Base-by-base conservation (phyloP, 1,284 basidiomycete species). In the Boletus hoseneyae region DNA sequence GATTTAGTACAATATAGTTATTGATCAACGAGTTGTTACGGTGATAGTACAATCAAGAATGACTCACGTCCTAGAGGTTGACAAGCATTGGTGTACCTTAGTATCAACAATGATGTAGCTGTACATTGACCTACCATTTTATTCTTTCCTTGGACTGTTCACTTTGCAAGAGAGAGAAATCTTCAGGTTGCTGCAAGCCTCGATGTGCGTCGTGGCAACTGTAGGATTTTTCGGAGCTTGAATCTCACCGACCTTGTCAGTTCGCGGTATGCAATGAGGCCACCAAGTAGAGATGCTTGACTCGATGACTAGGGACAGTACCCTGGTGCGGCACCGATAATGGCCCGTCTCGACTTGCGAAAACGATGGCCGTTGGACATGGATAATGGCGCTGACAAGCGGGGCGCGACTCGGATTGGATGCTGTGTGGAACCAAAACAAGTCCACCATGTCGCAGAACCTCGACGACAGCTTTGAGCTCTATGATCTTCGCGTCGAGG, bases 401-500 rank as follows among this genome's bases (percentile, higher is more conserved):
- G 56, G 25, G 35, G 36, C 12, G 18, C 57, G 32, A 21, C 21
- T 5, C 21, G n/a, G n/a, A n/a, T n/a, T n/a, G n/a, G n/a, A n/a
- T n/a, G n/a, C n/a, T n/a, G n/a, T n/a, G n/a, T n/a, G n/a, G n/a
- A n/a, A n/a, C n/a, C n/a, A n/a, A n/a, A n/a, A n/a, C n/a, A n/a
- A n/a, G n/a, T n/a, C 21, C 5, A 21, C 29, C 29, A 39, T 63
- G 58, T 12, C 53, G 12, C 48, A 49, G 34, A 35, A 23, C 21
- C 16, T 41, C 15, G 35, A 44, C 35, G 77, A 80, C 51, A 64
- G 64, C 0, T 83, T 84, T 57, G 66, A 77, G 47, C 67, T 84
- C 6, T 83, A 79, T 54, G 82, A 84, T 54, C 73, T 85, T 23
- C 75, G 74, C 6, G 74, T 83, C 16, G 78, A 83, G 54, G 76